A percentile compares a stretch with the other conserved stretches of the same genome.
These are phyloP conservation scores for Geotrichum europaeum DNA, from an alignment of 1,139 yeast species.

Conservation along the genomic window DNA sequence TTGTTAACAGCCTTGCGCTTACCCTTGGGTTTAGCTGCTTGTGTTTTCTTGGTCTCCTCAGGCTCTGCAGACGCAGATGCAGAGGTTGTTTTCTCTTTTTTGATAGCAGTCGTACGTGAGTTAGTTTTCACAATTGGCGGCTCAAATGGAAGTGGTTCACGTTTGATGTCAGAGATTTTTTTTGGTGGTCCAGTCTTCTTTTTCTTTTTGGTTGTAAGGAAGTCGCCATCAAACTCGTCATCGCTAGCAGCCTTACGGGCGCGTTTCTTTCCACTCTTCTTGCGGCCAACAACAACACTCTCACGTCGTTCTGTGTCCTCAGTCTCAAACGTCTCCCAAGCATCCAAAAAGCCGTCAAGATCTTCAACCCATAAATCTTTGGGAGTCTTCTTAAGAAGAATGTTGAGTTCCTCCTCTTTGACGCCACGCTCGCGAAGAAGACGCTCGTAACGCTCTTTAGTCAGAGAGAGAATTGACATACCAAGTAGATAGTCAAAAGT, in stretches of 20 bases:
- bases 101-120: neutral
- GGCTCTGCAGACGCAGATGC: neutral
- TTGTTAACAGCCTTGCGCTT: slow-evolving; percentile 1
- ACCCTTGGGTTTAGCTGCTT: neutral
- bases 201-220: slow-evolving; percentile 18
- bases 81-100: neutral
- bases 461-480: slow-evolving; percentile 93
- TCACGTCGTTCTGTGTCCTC: slow-evolving; percentile 45
- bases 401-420: slow-evolving; percentile 66
- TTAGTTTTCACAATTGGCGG: slow-evolving; percentile 3
- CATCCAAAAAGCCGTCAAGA: slow-evolving; percentile 61
- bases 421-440: slow-evolving; percentile 64
- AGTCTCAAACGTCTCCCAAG: slow-evolving; percentile 60
- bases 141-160: slow-evolving; percentile 4
- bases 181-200: slow-evolving; percentile 17
- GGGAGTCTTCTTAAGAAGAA: slow-evolving; percentile 61
- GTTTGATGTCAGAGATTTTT: slow-evolving; percentile 12
- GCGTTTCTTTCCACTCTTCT: slow-evolving; percentile 19
- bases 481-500: slow-evolving; percentile 46
- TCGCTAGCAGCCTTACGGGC: slow-evolving; percentile 6
- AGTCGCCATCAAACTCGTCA: slow-evolving; percentile 25
- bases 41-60: neutral
- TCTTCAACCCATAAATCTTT: slow-evolving; percentile 87
- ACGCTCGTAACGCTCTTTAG: slow-evolving; percentile 80
- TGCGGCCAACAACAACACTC: slow-evolving; percentile 23